Conservation (phyloP, 768 basidiomycete genomes). For the Amanita brunnescens region DNA sequence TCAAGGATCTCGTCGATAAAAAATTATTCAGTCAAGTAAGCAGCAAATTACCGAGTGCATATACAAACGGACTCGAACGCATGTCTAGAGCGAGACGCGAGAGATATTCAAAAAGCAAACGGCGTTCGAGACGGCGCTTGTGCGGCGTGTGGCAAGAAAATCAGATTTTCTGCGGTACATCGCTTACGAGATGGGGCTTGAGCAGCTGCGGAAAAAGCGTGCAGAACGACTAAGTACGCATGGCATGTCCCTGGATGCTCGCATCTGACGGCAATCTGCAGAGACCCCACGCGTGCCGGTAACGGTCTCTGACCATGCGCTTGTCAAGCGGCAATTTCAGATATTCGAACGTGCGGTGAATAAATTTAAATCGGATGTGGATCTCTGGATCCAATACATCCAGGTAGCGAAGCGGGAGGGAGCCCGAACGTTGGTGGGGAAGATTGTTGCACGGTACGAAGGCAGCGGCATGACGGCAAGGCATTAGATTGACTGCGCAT, state of each 20-base stretch:
- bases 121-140: slow-evolving; percentile 71
- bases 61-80: neutral
- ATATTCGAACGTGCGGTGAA: slow-evolving; percentile 86
- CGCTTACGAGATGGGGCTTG: slow-evolving; percentile 86
- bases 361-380: slow-evolving; percentile 83
- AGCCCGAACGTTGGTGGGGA: slow-evolving; percentile 70
- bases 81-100: slow-evolving; percentile 61
- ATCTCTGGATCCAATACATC: slow-evolving; percentile 85
- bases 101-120: slow-evolving; percentile 82
- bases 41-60: slow-evolving; percentile 1
- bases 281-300: slow-evolving; percentile 41
- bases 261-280: slow-evolving; percentile 2
- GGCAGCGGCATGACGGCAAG: neutral
- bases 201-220: slow-evolving; percentile 71
- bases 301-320: slow-evolving; percentile 76
- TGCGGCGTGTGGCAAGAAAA: slow-evolving; percentile 79
- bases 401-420: slow-evolving; percentile 74
- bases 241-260: neutral
- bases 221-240: slow-evolving; percentile 58
- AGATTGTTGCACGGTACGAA: slow-evolving; percentile 72
- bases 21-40: slow-evolving; percentile 73
- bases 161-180: slow-evolving; percentile 85
- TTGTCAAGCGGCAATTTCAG: slow-evolving; percentile 78
- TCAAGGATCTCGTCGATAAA: slow-evolving; percentile 85
- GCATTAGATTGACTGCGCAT: neutral